Evolutionary conservation across 148 eudicot genomes (phyloP), one percentile per base, ranked within the genome.

Genomic region (Vaccinium myrtillus): DNA sequence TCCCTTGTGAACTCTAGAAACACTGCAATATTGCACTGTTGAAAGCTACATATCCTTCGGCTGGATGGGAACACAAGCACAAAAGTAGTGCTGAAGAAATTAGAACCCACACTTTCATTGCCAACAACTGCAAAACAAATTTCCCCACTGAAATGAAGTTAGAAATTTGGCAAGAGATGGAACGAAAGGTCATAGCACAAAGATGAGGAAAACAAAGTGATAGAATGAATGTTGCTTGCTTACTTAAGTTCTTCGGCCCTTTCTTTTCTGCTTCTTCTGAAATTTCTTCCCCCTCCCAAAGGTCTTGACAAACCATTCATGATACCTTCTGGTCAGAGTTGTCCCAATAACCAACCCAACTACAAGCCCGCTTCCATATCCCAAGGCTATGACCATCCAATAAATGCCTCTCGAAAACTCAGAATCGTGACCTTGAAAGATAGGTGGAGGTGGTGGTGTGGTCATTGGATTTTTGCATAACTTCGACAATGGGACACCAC

Each of bases 401-500:
- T 5, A 19, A 61, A 18, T n/a, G 19, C 69, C 69, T 5, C 11
- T 61, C 25, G 27, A n/a, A 61, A 61, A 21, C 12, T 21, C 69
- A 71, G 54, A 65, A 61, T 61, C 69, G 3, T 61, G 10, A 61
- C 25, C 69, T 4, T 75, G 81, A 46, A 19, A 21, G 23, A 19
- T 7, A 18, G 69, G 69, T 0, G 25, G 25, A 61, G 25, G n/a
- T 18, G 69, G 25, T 1, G 77, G 11, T 2, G 55, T 6, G 21
- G 11, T 50, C 21, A 5, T 10, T 43, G 49, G 16, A 23, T 39
- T 49, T 70, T 32, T 53, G 65, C 92, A 88, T 75, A 51, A 71
- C 74, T 79, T 85, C 7, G 86, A 81, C 46, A 90, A 75, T 2
- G 89, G 89, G 61, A 0, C 11, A 48, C 89, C 92, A 80, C 90